phyloP scores from a whole-genome alignment of 2,329 filamentous ascomycete species.

The Nannizzia gypsea region DNA sequence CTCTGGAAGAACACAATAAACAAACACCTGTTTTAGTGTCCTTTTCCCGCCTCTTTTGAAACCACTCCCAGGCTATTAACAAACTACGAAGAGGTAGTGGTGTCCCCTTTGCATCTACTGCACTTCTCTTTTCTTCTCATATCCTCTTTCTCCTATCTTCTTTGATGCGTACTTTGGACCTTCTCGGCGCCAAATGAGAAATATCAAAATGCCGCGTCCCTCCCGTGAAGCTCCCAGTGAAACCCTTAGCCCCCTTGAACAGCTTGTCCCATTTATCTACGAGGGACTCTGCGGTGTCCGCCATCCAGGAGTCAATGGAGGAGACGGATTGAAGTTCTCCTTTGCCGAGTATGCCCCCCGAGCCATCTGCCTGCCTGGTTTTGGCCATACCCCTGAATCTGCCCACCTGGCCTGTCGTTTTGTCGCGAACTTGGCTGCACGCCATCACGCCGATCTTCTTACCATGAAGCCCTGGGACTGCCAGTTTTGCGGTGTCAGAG shows the following conservation, averaged over 20 bases:
- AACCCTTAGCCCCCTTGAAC: background rate
- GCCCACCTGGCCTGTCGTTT: background rate
- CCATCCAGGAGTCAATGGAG: constrained; percentile 4
- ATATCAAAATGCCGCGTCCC: background rate
- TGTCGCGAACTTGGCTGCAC: constrained; percentile 4
- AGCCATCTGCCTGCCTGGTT: background rate
- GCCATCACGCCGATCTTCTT: constrained; percentile 2
- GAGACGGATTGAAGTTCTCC: constrained; percentile 3
- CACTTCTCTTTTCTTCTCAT: too few species aligned
- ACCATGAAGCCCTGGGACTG: constrained; percentile 4
- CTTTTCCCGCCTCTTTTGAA: background rate
- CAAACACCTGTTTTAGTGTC: background rate
- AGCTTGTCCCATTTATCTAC: constrained; percentile 2
- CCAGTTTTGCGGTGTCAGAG: constrained; percentile 4
- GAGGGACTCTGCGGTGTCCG: constrained; percentile 1
- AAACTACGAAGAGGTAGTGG: background rate
- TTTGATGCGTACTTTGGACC: too few species aligned
- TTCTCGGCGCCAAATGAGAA: too few species aligned
- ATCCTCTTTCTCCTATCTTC: background rate
- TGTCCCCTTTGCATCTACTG: background rate
- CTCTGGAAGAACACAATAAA: background rate
- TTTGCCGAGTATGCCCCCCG: constrained; percentile 4
- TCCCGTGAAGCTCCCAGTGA: background rate
- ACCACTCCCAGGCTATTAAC: background rate
- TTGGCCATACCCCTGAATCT: background rate